phyloP scores from a whole-genome alignment of 345 rosid genomes.

The Hypericum androsaemum region DNA sequence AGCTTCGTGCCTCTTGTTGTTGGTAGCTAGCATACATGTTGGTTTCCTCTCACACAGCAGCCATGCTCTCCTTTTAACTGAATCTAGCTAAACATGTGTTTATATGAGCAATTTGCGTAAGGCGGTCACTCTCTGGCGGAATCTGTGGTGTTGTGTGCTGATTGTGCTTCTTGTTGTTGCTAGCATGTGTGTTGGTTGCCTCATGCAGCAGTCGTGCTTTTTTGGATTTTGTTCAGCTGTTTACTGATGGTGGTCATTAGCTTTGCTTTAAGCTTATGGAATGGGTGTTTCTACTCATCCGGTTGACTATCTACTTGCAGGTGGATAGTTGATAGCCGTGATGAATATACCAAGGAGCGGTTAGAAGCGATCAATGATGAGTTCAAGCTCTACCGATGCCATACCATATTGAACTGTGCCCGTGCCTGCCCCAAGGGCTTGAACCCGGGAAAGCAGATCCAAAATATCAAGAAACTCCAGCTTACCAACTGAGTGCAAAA shows the following conservation, averaged over 20 bases:
- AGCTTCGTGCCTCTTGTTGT: no score
- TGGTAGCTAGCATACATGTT: no score
- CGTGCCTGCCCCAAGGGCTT: constrained; percentile 96
- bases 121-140: no score
- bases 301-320: constrained; percentile 31
- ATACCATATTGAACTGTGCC: constrained; percentile 90
- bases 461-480: constrained; percentile 73
- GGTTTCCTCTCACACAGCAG: no score
- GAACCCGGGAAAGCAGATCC: constrained; percentile 90
- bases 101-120: no score
- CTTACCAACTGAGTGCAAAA: not conserved
- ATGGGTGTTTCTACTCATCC: not conserved
- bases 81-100: no score
- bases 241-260: not conserved
- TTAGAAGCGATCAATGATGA: constrained; percentile 80
- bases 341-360: constrained; percentile 79
- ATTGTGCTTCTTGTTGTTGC: no score
- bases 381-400: constrained; percentile 92
- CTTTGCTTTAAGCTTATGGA: not conserved
- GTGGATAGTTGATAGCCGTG: constrained; percentile 97
- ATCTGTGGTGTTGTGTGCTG: no score
- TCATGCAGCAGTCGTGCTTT: no score
- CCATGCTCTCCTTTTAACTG: no score
- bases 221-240: no score
- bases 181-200: no score